phyloP scores from a whole-genome alignment of 1,139 yeast species.

The Zygoascus sp. region DNA sequence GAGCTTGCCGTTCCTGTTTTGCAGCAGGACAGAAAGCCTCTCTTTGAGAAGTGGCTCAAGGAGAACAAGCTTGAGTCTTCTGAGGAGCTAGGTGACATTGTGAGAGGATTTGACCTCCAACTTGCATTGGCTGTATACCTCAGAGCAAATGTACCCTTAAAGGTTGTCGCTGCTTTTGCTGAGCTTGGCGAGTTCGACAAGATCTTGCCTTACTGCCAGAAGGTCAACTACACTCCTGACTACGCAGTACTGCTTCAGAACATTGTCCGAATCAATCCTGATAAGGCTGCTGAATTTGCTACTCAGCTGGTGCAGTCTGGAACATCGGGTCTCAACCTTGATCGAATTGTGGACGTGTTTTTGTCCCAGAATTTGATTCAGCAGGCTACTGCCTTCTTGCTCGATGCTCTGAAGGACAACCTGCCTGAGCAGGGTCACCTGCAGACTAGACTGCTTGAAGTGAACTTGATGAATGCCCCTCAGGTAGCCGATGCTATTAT shows the following conservation, averaged over 20 bases:
- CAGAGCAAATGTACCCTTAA: conserved; percentile 77
- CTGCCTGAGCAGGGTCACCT: conserved; percentile 93
- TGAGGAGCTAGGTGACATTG: conserved; percentile 95
- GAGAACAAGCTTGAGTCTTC: conserved; percentile 92
- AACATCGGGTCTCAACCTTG: conserved; percentile 66
- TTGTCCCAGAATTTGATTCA: conserved; percentile 91
- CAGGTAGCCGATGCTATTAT: conserved; percentile 99
- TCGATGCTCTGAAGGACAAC: conserved; percentile 93
- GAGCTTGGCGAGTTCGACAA: conserved; percentile 96
- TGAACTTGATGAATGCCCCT: conserved; percentile 91
- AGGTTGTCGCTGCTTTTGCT: conserved; percentile 89
- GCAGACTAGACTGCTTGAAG: conserved; percentile 92
- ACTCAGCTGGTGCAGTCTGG: conserved; percentile 68
- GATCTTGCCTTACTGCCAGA: conserved; percentile 88
- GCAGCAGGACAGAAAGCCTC: conserved; percentile 90
- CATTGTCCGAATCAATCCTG: conserved; percentile 90
- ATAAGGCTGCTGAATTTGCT: conserved; percentile 96
- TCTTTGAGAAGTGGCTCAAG: conserved; percentile 93
- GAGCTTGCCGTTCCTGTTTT: conserved; percentile 94
- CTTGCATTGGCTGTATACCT: conserved; percentile 89
- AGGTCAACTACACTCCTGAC: conserved; percentile 85
- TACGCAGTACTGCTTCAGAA: conserved; percentile 86
- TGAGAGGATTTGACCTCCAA: conserved; percentile 79
- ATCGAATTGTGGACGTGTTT: conserved; percentile 87
- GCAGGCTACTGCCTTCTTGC: conserved; percentile 97